Evolutionary conservation across 345 rosid species (phyloP).

Genomic region (Garcia nutans): DNA sequence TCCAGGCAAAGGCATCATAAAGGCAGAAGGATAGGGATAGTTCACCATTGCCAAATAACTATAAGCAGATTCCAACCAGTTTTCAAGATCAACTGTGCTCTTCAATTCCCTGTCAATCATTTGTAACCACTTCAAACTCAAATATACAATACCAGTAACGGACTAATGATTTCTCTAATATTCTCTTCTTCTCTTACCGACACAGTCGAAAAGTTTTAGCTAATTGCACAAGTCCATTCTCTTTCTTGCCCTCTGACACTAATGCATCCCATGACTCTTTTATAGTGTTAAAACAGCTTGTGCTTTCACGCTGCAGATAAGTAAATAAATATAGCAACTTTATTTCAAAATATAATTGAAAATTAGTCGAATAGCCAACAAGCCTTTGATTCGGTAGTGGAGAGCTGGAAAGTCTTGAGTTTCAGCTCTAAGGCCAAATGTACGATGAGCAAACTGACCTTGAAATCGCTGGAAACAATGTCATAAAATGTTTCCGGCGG

Average conservation of each 20-base stretch:
- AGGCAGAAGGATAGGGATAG: conserved; percentile 77
- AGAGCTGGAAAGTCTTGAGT: no score
- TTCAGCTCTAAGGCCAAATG: not conserved
- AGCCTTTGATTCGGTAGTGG: no score
- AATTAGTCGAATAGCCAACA: not conserved
- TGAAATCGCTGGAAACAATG: conserved; percentile 81
- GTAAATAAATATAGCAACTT: not conserved
- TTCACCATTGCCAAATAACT: conserved; percentile 92
- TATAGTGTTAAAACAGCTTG: conserved; percentile 73
- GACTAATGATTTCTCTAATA: not conserved
- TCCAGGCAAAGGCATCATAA: conserved; percentile 97
- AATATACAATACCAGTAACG: not conserved
- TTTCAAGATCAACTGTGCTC: conserved; percentile 52
- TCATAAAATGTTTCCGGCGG: conserved; percentile 81
- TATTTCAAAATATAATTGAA: not conserved
- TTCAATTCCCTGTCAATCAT: conserved; percentile 56
- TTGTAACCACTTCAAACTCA: conserved; percentile 15
- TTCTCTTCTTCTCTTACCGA: conserved; percentile 43
- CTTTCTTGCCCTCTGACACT: conserved; percentile 52
- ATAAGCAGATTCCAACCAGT: conserved; percentile 87
- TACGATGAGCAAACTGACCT: conserved; percentile 32
- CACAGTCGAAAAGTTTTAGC: conserved; percentile 67
- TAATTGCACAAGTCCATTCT: conserved; percentile 69
- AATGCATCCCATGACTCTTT: conserved; percentile 75
- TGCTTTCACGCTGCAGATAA: conserved; percentile 68